Percentiles rank a stretch among this genome's conserved stretches.
Conservation (phyloP, 495 filamentous ascomycete genomes). For the Glutinoglossum americanum region DNA sequence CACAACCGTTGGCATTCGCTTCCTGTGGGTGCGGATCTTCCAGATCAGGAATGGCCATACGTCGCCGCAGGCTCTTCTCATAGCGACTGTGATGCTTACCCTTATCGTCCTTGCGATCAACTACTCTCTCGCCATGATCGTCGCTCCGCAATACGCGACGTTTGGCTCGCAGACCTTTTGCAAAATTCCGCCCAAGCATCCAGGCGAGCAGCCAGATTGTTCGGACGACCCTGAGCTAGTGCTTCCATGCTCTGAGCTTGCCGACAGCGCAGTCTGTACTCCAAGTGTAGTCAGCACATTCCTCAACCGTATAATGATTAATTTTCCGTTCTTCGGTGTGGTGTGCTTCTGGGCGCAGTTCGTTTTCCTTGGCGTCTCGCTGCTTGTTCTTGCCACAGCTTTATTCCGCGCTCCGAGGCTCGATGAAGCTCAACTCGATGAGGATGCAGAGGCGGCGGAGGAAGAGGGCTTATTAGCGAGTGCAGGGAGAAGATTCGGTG, state of each 20-base stretch:
- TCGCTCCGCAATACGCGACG: constrained; percentile 84
- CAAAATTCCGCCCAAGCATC: constrained; percentile 32
- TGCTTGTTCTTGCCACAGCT: constrained; percentile 51
- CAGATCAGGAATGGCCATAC: constrained; percentile 75
- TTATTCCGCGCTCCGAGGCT: constrained; percentile 62
- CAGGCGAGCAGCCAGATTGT: constrained; percentile 54
- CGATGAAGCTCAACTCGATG: constrained; percentile 52
- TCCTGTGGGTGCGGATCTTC: constrained; percentile 86
- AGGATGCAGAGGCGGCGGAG: constrained; percentile 82
- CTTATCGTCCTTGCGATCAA: constrained; percentile 77
- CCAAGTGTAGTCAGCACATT: constrained; percentile 79
- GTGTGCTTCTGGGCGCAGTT: constrained; percentile 93
- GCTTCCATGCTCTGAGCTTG: constrained; percentile 56
- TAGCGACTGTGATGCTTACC: constrained; percentile 76
- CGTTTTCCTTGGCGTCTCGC: constrained; percentile 47
- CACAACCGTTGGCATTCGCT: constrained; percentile 71
- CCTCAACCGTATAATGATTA: constrained; percentile 79
- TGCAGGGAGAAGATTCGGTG: constrained; percentile 55
- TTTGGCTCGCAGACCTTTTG: constrained; percentile 93
- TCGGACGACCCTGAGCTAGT: constrained; percentile 46
- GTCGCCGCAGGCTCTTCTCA: constrained; percentile 74
- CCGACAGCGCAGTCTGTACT: constrained; percentile 57
- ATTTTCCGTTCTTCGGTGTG: constrained; percentile 90
- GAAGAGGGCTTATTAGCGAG: constrained; percentile 78
- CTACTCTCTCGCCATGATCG: constrained; percentile 74